Conservation (phyloP, 768 basidiomycete genomes). For the Phanerochaete sordida region DNA sequence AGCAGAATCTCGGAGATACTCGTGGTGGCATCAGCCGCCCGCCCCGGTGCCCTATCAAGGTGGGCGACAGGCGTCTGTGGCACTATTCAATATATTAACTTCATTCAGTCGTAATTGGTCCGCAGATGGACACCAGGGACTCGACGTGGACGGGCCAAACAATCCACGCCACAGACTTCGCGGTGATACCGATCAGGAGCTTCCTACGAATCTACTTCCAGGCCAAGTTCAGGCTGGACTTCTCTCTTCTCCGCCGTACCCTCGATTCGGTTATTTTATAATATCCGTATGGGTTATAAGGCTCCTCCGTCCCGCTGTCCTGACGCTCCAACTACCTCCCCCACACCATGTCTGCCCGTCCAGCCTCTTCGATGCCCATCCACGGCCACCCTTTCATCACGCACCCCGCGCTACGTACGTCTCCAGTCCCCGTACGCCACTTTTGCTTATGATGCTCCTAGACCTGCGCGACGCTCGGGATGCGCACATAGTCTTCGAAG, state of each 20-base stretch:
- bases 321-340: background rate
- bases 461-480: constrained; percentile 80
- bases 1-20: constrained; percentile 11
- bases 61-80: constrained; percentile 3
- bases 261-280: constrained; percentile 12
- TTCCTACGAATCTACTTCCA: constrained; percentile 9
- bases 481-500: constrained; percentile 73
- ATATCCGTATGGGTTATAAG: constrained; percentile 13
- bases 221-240: constrained; percentile 4
- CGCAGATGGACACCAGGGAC: constrained; percentile 5
- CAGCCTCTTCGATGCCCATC: background rate
- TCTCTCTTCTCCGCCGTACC: constrained; percentile 13
- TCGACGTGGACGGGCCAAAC: constrained; percentile 3
- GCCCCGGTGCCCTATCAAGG: constrained; percentile 1
- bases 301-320: background rate
- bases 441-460: constrained; percentile 24
- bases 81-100: constrained; percentile 2
- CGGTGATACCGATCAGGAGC: constrained; percentile 12
- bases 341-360: constrained; percentile 1
- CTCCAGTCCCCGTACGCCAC: background rate
- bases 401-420: constrained; percentile 30
- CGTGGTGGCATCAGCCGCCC: constrained; percentile 1
- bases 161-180: constrained; percentile 9
- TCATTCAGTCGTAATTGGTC: constrained; percentile 3
- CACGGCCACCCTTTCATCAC: constrained; percentile 17